Evolutionary conservation across 176 grass and related monocot species (phyloP), one percentile per base, ranked within the genome.

Genomic region (Oryza glumipatula): DNA sequence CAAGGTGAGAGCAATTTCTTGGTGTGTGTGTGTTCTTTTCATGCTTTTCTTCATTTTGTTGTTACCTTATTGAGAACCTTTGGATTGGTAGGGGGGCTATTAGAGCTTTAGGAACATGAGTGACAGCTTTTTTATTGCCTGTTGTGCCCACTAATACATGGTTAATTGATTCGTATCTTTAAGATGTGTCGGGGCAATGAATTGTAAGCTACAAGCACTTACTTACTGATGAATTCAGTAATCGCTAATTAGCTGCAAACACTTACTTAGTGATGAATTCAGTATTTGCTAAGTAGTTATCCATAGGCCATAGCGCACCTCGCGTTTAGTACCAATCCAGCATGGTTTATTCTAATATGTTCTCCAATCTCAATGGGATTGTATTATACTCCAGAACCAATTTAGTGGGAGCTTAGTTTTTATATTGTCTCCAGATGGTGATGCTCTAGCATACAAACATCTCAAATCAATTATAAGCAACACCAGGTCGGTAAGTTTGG

Each of bases 1-100:
- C 80, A 80, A 76, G 89, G 89, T 90, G 75, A 43, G 69, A 43
- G 75, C 43, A 9, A 15, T 82, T 67, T 45, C 3, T 38, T 80
- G 23, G 36, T 38, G 6, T 9, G 6, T 9, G 14, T 23, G 4
- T 48, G 21, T 78, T 36, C 23, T 28, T 70, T 28, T 32, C 74
- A 11, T 70, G 17, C 44, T 9, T 78, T 15, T 60, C 5, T 39
- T 7, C 32, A 4, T 17, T 51, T 17, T 44, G 23, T 44, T 76
- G n/a, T 80, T 39, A 4, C 17, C 52, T 9, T 38, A 4, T 36
- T 56, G 23, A 26, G 6, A 15, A 68, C 21, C 56, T 80, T 80
- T 6, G 4, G 19, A 33, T 89, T 46, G 54, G 38, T 52, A 32
- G 19, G 11, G 6, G 6, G 35, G 2, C 11, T 67, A 12, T 2